These are phyloP conservation scores for Fusarium armeniacum DNA, from an alignment of 2,329 filamentous ascomycete species.

Conservation along the genomic window DNA sequence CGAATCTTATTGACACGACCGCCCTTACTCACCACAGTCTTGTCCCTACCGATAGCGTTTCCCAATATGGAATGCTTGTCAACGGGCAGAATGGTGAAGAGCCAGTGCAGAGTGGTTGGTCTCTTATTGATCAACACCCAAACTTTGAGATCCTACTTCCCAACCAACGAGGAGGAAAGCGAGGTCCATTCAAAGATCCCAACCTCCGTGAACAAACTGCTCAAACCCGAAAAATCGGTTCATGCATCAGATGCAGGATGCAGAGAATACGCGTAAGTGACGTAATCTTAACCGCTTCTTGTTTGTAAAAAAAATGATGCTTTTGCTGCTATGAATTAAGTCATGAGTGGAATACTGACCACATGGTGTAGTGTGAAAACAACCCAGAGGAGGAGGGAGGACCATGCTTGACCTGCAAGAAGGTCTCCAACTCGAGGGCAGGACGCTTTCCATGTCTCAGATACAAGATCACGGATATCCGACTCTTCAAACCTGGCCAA, in stretches of 20 bases:
- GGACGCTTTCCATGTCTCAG: constrained; percentile 70
- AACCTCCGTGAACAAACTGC: constrained; percentile 67
- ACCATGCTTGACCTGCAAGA: constrained; percentile 68
- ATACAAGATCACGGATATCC: constrained; percentile 72
- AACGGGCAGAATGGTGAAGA: constrained; percentile 30
- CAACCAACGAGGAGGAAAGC: constrained; percentile 54
- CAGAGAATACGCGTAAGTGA: constrained; percentile 71
- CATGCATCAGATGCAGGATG: constrained; percentile 73
- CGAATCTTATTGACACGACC: constrained; percentile 32
- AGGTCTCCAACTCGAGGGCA: constrained; percentile 64
- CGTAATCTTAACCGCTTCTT: neutral
- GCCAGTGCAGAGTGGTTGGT: constrained; percentile 35
- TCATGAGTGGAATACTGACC: constrained; percentile 18
- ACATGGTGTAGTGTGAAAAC: constrained; percentile 63
- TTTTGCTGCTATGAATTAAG: neutral
- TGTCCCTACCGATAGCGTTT: constrained; percentile 23
- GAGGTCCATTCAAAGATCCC: constrained; percentile 69
- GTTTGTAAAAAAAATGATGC: neutral
- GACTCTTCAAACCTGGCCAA: constrained; percentile 70
- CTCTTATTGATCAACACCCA: constrained; percentile 45
- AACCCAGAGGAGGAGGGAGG: constrained; percentile 63
- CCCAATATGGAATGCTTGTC: constrained; percentile 40
- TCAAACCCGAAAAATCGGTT: constrained; percentile 69
- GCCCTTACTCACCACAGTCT: constrained; percentile 37
- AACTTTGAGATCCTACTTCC: constrained; percentile 51